phyloP scores from a whole-genome alignment of 352 stramenopile genomes.

The Globisporangium alternatum region DNA sequence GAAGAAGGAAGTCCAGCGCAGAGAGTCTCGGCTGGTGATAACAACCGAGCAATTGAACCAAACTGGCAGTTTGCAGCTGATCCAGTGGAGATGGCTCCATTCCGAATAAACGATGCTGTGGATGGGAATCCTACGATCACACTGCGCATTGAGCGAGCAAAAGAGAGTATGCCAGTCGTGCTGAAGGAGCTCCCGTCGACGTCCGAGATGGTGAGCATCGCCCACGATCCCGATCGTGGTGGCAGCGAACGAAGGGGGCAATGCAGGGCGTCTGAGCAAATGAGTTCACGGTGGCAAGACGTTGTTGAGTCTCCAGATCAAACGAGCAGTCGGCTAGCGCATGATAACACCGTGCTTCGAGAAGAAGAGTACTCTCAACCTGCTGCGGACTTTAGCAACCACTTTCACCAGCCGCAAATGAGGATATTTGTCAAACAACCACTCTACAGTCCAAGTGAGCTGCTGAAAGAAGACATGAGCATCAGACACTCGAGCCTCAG shows the following conservation, averaged over 20 bases:
- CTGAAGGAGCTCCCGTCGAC: conserved; percentile 35
- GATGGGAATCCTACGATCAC: conserved; percentile 5
- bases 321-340: background rate
- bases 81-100: background rate
- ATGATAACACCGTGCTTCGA: background rate
- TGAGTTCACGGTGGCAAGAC: background rate
- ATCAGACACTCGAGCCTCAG: background rate
- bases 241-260: background rate
- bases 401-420: background rate
- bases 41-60: background rate
- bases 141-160: conserved; percentile 10
- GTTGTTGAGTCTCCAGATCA: background rate
- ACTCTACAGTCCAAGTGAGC: background rate
- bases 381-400: background rate
- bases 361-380: background rate
- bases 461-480: background rate
- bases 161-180: background rate
- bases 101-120: background rate
- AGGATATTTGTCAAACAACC: background rate
- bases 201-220: conserved; percentile 39
- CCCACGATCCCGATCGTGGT: background rate
- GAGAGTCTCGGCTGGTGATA: background rate
- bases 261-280: background rate
- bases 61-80: background rate
- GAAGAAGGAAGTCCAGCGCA: background rate